phyloP scores from a whole-genome alignment of 805 yeast species.

The Starmera amethionina region DNA sequence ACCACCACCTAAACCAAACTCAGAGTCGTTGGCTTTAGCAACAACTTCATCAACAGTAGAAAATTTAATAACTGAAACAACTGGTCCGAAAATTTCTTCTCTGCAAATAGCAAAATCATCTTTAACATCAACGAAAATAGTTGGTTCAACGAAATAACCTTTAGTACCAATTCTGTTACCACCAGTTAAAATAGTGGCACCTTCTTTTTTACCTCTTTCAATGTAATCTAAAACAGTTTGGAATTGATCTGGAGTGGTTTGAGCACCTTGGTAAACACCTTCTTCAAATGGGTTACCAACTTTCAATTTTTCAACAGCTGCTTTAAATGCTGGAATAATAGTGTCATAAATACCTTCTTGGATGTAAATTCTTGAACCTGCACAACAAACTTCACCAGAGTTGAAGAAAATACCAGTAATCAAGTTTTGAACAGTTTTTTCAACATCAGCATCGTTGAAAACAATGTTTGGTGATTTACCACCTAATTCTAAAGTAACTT shows the following conservation, averaged over 20 bases:
- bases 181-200: conserved; percentile 50
- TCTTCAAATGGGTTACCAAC: conserved; percentile 57
- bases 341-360: conserved; percentile 52
- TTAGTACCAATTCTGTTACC: conserved; percentile 47
- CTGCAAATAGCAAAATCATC: conserved; percentile 42
- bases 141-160: conserved; percentile 56
- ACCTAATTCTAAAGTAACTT: conserved; percentile 59
- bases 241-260: conserved; percentile 50
- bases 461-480: conserved; percentile 63
- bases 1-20: conserved; percentile 62
- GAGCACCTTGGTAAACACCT: conserved; percentile 54
- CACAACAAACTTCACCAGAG: conserved; percentile 64
- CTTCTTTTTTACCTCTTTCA: conserved; percentile 45
- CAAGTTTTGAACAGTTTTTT: conserved; percentile 34
- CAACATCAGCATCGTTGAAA: conserved; percentile 48
- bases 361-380: conserved; percentile 56
- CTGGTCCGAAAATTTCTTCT: conserved; percentile 64
- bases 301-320: conserved; percentile 41
- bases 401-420: conserved; percentile 55
- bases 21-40: conserved; percentile 44
- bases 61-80: conserved; percentile 51
- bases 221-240: conserved; percentile 49
- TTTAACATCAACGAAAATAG: conserved; percentile 46
- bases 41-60: conserved; percentile 47
- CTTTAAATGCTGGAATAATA: conserved; percentile 37